These are phyloP conservation scores for Rhizophagus prolifer DNA, from an alignment of 192 early-diverging fungal genomes.

Conservation along the genomic window DNA sequence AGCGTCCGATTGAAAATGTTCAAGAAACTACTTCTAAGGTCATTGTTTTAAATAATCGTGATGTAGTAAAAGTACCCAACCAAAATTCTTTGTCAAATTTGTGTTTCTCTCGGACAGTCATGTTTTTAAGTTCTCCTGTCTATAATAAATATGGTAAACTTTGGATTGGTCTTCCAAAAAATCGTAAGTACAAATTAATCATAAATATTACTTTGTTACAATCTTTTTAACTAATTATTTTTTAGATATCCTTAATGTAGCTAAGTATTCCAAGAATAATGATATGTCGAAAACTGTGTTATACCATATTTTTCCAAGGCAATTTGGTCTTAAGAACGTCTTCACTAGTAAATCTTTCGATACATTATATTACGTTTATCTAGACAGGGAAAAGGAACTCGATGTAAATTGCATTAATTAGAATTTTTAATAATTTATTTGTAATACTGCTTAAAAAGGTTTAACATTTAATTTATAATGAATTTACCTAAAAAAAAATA, in stretches of 20 bases:
- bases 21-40: background rate
- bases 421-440: background rate
- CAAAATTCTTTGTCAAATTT: background rate
- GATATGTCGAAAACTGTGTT: background rate
- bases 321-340: constrained; percentile 12
- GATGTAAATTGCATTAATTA: background rate
- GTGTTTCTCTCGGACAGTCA: background rate
- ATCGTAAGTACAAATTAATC: background rate
- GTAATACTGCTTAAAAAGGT: too few relatives aligned
- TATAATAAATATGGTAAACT: background rate
- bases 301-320: constrained; percentile 6
- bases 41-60: background rate
- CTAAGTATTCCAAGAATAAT: background rate
- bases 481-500: background rate
- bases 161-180: background rate
- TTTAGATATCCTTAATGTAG: background rate
- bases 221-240: background rate
- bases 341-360: background rate
- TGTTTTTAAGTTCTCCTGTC: background rate
- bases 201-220: background rate
- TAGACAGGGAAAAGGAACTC: background rate
- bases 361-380: background rate
- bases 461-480: background rate
- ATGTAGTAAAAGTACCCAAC: background rate
- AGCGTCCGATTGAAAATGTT: background rate